Evolutionary conservation across 305 asterid genomes (phyloP), one percentile per base, ranked within the genome.

Genomic region (Petunia hybrid): DNA sequence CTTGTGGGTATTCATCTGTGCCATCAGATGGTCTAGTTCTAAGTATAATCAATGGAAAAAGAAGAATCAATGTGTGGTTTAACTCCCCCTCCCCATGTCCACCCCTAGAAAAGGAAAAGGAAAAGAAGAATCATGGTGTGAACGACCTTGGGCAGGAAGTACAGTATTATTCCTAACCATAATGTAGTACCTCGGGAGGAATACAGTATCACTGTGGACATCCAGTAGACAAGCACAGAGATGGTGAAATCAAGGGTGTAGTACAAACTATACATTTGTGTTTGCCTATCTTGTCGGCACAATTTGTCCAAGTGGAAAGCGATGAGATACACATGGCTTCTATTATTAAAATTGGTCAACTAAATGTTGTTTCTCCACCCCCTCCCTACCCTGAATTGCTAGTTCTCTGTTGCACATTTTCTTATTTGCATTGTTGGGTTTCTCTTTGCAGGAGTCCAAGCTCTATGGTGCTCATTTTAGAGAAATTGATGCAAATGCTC

Each of bases 391-490:
- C 22, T 3, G 10, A 14, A 46, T 45, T 46, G 77, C 77, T 9
- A 31, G 16, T 46, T 70, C 48, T 46, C 63, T 51, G 7, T 14
- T 13, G 77, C 63, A 13, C 56, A 56, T 71, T 42, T 6, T 81
- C 78, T 39, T 62, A 36, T 22, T 71, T 62, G 59, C 78, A 73
- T 70, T 45, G 22, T 53, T 66, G 67, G 61, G 77, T 55, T 80
- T 41, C 56, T 62, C 38, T n/a, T 42, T 85, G 82, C 94, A 96
- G 99, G 99, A 96, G 83, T 96, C 99, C 67, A 94, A 94, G 89
- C 82, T 96, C 73, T 96, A 94, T 13, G 99, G 99, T 67, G 98
- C 98, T 65, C 98, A 96, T 86, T 96, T 96, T 84, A 94, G 90
- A 89, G 98, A 96, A 83, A 94, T 96, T 4, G 91, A 86, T 51